Conservation (phyloP, 2,329 filamentous ascomycete species). For the Lasiodiplodia theobromae region DNA sequence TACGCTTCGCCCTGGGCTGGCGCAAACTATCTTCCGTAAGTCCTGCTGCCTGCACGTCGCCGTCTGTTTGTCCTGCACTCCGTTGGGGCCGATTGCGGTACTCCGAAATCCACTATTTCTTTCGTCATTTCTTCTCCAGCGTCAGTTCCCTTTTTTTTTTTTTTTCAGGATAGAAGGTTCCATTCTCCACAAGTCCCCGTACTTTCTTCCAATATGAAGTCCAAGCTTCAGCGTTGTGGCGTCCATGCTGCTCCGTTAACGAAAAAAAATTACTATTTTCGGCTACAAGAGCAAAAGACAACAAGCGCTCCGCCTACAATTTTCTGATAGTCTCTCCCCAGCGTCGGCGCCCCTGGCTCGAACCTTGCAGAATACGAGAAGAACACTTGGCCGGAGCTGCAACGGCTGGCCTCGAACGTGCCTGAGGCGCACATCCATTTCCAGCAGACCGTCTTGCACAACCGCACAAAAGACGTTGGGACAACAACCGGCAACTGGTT, state of each 20-base stretch:
- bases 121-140: not conserved
- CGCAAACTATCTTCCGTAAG: conserved; percentile 72
- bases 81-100: no score
- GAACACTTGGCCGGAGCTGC: conserved; percentile 54
- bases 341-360: conserved; percentile 51
- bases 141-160: no score
- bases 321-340: conserved; percentile 30
- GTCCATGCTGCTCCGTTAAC: not conserved
- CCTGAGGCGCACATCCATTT: conserved; percentile 84
- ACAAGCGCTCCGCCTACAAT: not conserved
- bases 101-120: not conserved
- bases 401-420: conserved; percentile 60
- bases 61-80: not conserved
- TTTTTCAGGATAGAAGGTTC: not conserved
- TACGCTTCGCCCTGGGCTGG: conserved; percentile 92
- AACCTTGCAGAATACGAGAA: conserved; percentile 50
- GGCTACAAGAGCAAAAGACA: not conserved
- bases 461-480: conserved; percentile 68
- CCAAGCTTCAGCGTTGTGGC: not conserved
- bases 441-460: conserved; percentile 66
- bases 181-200: not conserved
- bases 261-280: not conserved
- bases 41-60: not conserved
- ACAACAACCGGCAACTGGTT: conserved; percentile 65
- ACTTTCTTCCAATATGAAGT: not conserved